Evolutionary conservation across 2,329 filamentous ascomycete species (phyloP).

Genomic region (Macrophomina phaseolina): DNA sequence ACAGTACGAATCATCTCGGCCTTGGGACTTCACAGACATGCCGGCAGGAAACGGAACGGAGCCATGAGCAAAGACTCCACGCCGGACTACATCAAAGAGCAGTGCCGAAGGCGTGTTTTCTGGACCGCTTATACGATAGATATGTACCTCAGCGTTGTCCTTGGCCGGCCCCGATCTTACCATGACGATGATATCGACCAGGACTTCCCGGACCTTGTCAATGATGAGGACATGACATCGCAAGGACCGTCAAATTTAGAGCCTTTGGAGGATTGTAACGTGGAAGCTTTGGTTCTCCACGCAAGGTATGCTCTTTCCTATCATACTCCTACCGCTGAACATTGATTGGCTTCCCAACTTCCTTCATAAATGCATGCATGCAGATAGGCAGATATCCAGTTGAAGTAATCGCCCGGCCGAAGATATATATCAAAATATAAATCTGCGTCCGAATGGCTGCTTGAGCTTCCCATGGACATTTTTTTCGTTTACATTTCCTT

Average conservation of each 20-base stretch:
- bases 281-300: constrained; percentile 56
- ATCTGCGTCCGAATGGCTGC: no score
- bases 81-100: constrained; percentile 53
- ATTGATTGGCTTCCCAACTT: no score
- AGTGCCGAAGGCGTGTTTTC: constrained; percentile 64
- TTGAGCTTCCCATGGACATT: no score
- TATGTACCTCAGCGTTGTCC: constrained; percentile 67
- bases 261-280: constrained; percentile 53
- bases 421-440: no score
- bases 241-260: constrained; percentile 39
- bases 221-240: constrained; percentile 62
- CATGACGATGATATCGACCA: constrained; percentile 70
- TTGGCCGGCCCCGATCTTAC: constrained; percentile 65
- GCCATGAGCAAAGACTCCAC: constrained; percentile 33
- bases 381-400: no score
- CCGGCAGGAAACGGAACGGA: constrained; percentile 41
- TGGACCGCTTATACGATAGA: constrained; percentile 69
- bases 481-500: no score
- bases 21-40: constrained; percentile 52
- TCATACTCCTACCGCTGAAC: no score
- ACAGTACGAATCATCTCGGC: constrained; percentile 59
- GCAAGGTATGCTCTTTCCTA: constrained; percentile 42
- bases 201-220: constrained; percentile 60
- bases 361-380: no score
- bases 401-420: no score